Base-by-base conservation (phyloP, 2,329 filamentous ascomycete species). In the Lanzia echinophila region DNA sequence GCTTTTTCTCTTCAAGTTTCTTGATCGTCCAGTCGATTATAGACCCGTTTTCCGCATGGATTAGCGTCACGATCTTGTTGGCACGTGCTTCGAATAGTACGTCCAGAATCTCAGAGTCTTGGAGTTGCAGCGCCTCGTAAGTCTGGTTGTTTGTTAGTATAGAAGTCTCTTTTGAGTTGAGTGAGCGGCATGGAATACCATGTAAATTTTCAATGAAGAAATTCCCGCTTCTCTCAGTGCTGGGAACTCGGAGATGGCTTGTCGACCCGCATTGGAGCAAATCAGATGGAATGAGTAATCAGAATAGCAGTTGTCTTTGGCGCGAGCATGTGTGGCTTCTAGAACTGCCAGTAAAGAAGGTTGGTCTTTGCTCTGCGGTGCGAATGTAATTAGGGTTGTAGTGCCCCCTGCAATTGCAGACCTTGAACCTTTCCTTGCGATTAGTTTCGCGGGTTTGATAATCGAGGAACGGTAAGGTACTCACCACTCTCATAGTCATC, bases 351-450 rank as follows among this genome's bases (percentile, higher is more conserved):
- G 68, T 2, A 77, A 67, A 3, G 71, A 75, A 8, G 72, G 68
- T 53, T 76, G 70, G 5, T 65, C 65, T 62, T 75, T 70, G 50
- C 68, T 66, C 56, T 77, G 75, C 3, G 75, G 73, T 0, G 79
- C 81, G 64, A 84, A 83, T 0, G 78, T 72, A 7, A 83, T 66
- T 13, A 83, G 70, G 0, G 81, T 82, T 0, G 81, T 84, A 4
- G 75, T 82, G 22, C 79, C 79, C 10, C 79, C 79, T 2, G 78
- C 78, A 53, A 83, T 72, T 5, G 79, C 52, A 13, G 52, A 54
- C 44, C 52, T 41, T n/a, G 52, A 48, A 10, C 52, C 52, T 54
- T 3, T 17, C 10, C 15, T 6, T n/a, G 36, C 15, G 19, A 17
- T 38, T 4, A 38, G 13, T 5, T 38, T 17, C 13, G 7, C 36